phyloP scores from a whole-genome alignment of 2,329 filamentous ascomycete genomes.

The Aspergillus terreus region DNA sequence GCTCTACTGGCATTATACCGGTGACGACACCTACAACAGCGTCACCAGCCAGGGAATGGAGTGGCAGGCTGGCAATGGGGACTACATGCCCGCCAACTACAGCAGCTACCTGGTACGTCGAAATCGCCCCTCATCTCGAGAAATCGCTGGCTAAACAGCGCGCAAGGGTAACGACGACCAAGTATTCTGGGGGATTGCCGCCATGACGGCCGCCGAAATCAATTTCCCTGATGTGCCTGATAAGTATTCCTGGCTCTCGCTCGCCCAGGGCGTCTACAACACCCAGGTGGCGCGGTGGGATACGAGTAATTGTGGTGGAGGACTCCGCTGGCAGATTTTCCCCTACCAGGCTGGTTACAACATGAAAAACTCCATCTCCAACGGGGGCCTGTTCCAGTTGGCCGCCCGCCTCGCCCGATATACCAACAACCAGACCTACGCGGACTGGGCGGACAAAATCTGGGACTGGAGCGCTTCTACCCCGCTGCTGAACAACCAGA shows the following conservation, averaged over 20 bases:
- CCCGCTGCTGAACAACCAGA: conserved; percentile 57
- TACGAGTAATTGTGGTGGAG: conserved; percentile 62
- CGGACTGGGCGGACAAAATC: conserved; percentile 57
- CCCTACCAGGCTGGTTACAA: conserved; percentile 70
- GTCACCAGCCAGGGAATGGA: conserved; percentile 45
- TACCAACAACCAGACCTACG: conserved; percentile 63
- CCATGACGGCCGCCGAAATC: conserved; percentile 64
- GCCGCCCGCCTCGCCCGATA: conserved; percentile 68
- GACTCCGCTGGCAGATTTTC: conserved; percentile 79
- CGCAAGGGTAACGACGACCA: conserved; percentile 66
- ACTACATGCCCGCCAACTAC: conserved; percentile 38
- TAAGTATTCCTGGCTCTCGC: conserved; percentile 45
- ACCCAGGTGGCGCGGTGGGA: conserved; percentile 69
- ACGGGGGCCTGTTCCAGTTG: conserved; percentile 79
- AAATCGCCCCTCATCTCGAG: not conserved
- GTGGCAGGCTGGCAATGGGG: conserved; percentile 31
- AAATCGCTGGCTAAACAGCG: not conserved
- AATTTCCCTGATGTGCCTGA: conserved; percentile 58
- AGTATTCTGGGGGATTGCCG: conserved; percentile 66
- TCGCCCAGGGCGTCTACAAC: conserved; percentile 70
- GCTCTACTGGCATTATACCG: conserved; percentile 68
- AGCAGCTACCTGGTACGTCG: conserved; percentile 26
- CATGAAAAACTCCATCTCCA: conserved; percentile 80
- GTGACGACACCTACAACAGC: conserved; percentile 60
- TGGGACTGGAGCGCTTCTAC: conserved; percentile 60